Conservation (phyloP, 75 land plant species). For the Gnetum montanum region DNA sequence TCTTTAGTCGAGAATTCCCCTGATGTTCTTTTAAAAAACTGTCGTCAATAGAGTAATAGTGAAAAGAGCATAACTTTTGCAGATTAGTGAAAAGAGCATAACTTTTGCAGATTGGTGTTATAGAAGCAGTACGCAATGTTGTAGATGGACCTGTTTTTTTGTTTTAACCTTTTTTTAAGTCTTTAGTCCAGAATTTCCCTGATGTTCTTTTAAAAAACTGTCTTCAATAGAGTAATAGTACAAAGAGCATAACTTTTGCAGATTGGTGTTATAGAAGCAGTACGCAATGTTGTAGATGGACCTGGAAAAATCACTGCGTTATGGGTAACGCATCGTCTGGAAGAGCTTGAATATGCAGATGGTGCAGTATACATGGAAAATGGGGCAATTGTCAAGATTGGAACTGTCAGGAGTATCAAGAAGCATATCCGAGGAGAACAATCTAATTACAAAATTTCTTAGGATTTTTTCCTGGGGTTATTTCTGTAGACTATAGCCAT, state of each 20-base stretch:
- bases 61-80: too few species aligned
- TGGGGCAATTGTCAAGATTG: slow-evolving; percentile 54
- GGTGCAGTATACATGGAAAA: slow-evolving; percentile 93
- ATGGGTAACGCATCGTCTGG: slow-evolving; percentile 98
- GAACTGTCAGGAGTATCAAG: slow-evolving; percentile 29
- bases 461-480: too few species aligned
- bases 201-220: too few species aligned
- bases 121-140: slow-evolving; percentile 75
- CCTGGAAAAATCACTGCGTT: slow-evolving; percentile 65
- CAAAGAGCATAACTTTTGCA: too few species aligned
- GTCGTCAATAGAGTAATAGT: too few species aligned
- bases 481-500: too few species aligned
- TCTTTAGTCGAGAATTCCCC: too few species aligned
- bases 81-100: too few species aligned
- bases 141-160: slow-evolving; percentile 44
- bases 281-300: slow-evolving; percentile 47
- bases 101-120: slow-evolving; percentile 76
- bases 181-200: too few species aligned
- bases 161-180: too few species aligned
- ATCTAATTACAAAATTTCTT: not conserved
- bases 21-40: too few species aligned
- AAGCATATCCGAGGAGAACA: slow-evolving; percentile 2
- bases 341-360: slow-evolving; percentile 93
- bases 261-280: slow-evolving; percentile 91
- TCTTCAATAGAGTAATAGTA: too few species aligned